Conservation (phyloP, 306 rosid genomes). For the Quercus berberidifolia region DNA sequence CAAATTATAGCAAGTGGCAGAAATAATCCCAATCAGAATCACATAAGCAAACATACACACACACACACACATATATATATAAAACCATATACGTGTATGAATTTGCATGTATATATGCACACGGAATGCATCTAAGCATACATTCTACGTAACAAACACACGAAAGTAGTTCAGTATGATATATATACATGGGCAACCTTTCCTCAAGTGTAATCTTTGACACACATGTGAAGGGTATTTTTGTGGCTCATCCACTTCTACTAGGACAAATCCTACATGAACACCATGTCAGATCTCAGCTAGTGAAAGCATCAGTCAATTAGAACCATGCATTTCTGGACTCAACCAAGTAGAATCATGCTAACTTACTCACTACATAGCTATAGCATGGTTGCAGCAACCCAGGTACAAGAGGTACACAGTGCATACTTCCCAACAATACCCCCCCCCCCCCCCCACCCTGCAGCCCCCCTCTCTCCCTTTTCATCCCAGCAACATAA, state of each 20-base stretch:
- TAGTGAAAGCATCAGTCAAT: background rate
- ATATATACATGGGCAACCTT: background rate
- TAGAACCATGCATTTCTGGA: background rate
- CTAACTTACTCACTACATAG: background rate
- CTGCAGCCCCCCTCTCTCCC: no score
- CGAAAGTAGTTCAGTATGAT: background rate
- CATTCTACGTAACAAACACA: background rate
- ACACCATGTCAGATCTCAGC: background rate
- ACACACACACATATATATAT: background rate
- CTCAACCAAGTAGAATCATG: background rate
- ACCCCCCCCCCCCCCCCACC: fast-evolving
- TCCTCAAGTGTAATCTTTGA: background rate
- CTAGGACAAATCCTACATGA: background rate
- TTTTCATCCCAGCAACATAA: no score
- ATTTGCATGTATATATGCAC: background rate
- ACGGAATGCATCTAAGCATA: background rate
- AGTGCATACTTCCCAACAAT: no score
- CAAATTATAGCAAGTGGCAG: background rate
- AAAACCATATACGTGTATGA: no score
- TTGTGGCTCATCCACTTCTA: background rate
- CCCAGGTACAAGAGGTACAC: background rate
- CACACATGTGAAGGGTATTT: background rate
- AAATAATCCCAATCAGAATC: no score
- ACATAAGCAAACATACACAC: no score
- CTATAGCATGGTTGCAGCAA: background rate